A percentile compares a stretch with the other conserved stretches of the same genome.
Evolutionary conservation across 2,329 filamentous ascomycete species (phyloP).

Genomic region (Fusarium hostae): DNA sequence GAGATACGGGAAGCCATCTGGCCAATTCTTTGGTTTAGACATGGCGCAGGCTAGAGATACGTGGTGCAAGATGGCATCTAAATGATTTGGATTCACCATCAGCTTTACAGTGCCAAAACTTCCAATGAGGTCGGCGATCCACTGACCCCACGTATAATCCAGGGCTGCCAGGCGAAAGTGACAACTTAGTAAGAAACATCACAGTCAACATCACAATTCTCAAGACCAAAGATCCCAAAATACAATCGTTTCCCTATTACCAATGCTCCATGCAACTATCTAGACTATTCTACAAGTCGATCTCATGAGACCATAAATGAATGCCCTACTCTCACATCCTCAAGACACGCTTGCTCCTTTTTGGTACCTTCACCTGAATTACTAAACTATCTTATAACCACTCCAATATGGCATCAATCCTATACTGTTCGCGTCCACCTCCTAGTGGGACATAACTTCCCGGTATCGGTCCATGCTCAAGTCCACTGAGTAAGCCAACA

Average conservation of each 20-base stretch:
- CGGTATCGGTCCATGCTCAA: constrained; percentile 76
- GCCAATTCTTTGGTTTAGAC: constrained; percentile 68
- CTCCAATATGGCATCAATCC: constrained; percentile 10
- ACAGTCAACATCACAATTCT: neutral
- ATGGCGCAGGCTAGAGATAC: constrained; percentile 30
- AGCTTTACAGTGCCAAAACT: neutral
- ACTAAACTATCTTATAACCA: constrained; percentile 35
- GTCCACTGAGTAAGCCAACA: constrained; percentile 76
- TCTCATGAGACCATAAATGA: constrained; percentile 20
- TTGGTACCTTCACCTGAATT: constrained; percentile 22
- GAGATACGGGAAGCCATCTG: constrained; percentile 63
- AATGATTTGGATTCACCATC: neutral
- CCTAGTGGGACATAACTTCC: constrained; percentile 65
- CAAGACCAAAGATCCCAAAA: neutral
- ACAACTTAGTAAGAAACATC: neutral
- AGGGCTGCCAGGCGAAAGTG: neutral
- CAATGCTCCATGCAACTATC: constrained; percentile 29
- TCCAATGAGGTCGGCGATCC: neutral
- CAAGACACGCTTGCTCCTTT: constrained; percentile 9
- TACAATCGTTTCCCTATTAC: neutral
- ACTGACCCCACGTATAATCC: neutral
- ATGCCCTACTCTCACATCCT: constrained; percentile 8
- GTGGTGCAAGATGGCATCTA: neutral
- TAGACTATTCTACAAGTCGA: constrained; percentile 45
- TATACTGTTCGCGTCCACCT: constrained; percentile 7